Evolutionary conservation across 768 basidiomycete genomes (phyloP).

Genomic region (Rubroboletus satanas): DNA sequence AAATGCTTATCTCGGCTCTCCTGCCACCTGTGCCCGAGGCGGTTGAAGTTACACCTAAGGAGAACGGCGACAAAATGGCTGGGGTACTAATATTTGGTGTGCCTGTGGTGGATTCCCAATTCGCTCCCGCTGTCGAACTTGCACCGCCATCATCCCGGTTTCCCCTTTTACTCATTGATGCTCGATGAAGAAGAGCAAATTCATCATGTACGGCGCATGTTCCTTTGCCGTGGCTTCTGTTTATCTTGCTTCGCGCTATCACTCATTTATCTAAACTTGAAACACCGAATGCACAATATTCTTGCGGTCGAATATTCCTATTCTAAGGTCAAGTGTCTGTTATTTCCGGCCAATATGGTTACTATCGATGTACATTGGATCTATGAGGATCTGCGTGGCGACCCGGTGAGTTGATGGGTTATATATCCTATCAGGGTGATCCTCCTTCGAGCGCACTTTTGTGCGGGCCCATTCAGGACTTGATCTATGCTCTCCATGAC

Average conservation of each 20-base stretch:
- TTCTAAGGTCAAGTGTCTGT: slow-evolving; percentile 5
- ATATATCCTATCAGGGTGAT: slow-evolving; percentile 28
- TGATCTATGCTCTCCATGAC: slow-evolving; percentile 11
- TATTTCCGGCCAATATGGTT: slow-evolving; percentile 6
- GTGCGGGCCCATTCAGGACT: slow-evolving; percentile 2
- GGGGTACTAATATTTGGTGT: slow-evolving; percentile 51
- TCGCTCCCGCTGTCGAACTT: slow-evolving; percentile 57
- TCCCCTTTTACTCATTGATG: slow-evolving; percentile 64
- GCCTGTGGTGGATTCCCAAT: slow-evolving; percentile 50
- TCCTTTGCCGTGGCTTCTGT: slow-evolving; percentile 7
- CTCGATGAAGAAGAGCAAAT: slow-evolving; percentile 15
- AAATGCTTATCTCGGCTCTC: slow-evolving; percentile 58
- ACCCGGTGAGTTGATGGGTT: slow-evolving; percentile 9
- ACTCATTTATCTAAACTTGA: slow-evolving; percentile 32
- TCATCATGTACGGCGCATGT: slow-evolving; percentile 19
- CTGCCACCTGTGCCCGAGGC: slow-evolving; percentile 38
- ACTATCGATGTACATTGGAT: slow-evolving; percentile 5
- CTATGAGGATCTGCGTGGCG: slow-evolving; percentile 16
- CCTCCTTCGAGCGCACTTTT: slow-evolving; percentile 4
- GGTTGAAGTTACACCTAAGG: slow-evolving; percentile 19
- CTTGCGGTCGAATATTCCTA: slow-evolving; percentile 14
- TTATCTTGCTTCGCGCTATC: slow-evolving; percentile 18
- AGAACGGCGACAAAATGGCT: slow-evolving; percentile 36
- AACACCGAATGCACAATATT: slow-evolving; percentile 14
- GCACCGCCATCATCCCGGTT: slow-evolving; percentile 73